These are phyloP conservation scores for Fusarium abutilonis DNA, from an alignment of 2,329 filamentous ascomycete genomes.

Conservation along the genomic window DNA sequence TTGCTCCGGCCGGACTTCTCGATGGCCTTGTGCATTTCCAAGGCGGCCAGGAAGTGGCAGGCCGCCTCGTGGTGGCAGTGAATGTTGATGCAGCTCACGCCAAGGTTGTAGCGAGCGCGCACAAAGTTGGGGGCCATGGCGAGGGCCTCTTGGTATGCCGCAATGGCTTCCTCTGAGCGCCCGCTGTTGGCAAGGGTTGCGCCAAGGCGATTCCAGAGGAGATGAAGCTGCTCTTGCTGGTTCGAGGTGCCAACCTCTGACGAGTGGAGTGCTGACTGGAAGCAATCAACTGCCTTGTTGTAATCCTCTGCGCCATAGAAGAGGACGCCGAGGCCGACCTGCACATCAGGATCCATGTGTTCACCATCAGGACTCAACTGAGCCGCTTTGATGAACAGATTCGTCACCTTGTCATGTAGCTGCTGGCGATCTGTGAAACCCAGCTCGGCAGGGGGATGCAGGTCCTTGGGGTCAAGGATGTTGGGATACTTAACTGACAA, in stretches of 20 bases:
- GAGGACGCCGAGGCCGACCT: constrained; percentile 94
- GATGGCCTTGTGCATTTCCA: constrained; percentile 95
- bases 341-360: constrained; percentile 98
- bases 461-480: constrained; percentile 75
- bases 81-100: constrained; percentile 97
- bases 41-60: constrained; percentile 87
- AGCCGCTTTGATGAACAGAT: constrained; percentile 90
- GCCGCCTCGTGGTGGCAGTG: constrained; percentile 94
- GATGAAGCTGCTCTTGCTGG: constrained; percentile 84
- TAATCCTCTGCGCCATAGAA: constrained; percentile 99
- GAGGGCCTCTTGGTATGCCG: constrained; percentile 93
- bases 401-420: constrained; percentile 89
- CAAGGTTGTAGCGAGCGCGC: constrained; percentile 94
- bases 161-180: constrained; percentile 93
- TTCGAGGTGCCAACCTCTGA: constrained; percentile 87
- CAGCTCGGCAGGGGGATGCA: constrained; percentile 81
- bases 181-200: constrained; percentile 96
- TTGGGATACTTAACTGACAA: constrained; percentile 92
- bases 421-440: constrained; percentile 93
- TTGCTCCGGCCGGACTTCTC: constrained; percentile 85
- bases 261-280: constrained; percentile 87
- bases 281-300: constrained; percentile 98
- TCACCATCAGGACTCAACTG: constrained; percentile 91
- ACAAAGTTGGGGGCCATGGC: constrained; percentile 95
- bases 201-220: constrained; percentile 96